Conservation (phyloP, 1,284 basidiomycete species). For the Pholiota adiposa region DNA sequence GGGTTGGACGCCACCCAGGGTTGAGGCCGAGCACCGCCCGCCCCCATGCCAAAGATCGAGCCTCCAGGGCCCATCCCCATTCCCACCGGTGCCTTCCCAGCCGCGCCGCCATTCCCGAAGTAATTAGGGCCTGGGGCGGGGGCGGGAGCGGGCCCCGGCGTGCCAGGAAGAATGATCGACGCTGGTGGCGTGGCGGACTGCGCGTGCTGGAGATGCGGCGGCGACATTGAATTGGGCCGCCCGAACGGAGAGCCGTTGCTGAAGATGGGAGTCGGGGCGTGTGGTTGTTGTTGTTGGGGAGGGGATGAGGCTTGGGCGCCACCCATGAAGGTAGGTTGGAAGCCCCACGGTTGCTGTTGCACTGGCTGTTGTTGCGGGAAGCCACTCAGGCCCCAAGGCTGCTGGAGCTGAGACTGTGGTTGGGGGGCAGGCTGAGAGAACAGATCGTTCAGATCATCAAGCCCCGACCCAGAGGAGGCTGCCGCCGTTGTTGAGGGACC, state of each 20-base stretch:
- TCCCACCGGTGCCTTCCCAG: constrained; percentile 5
- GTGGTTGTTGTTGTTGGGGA: constrained; percentile 19
- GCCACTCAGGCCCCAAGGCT: background rate
- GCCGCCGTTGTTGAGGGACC: constrained; percentile 22
- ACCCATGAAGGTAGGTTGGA: background rate
- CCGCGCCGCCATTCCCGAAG: constrained; percentile 26
- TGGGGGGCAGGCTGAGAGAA: constrained; percentile 40
- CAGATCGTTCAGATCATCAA: constrained; percentile 64
- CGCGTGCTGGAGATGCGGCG: constrained; percentile 27
- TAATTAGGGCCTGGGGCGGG: constrained; percentile 29
- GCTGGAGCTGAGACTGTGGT: constrained; percentile 10
- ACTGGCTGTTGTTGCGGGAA: constrained; percentile 18
- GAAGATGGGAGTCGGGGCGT: constrained; percentile 26
- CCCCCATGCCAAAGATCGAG: too few species aligned
- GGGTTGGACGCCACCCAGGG: background rate
- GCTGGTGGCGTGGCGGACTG: constrained; percentile 40
- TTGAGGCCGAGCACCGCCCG: background rate
- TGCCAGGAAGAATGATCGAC: constrained; percentile 57
- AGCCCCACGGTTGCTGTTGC: constrained; percentile 17
- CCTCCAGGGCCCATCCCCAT: constrained; percentile 23
- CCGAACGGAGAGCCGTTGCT: constrained; percentile 24
- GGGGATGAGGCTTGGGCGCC: background rate
- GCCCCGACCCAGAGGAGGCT: constrained; percentile 19
- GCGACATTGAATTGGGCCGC: constrained; percentile 23
- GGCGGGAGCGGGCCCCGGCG: constrained; percentile 33